Base-by-base conservation (phyloP, 805 yeast species). In the Komagataella phaffii region DNA sequence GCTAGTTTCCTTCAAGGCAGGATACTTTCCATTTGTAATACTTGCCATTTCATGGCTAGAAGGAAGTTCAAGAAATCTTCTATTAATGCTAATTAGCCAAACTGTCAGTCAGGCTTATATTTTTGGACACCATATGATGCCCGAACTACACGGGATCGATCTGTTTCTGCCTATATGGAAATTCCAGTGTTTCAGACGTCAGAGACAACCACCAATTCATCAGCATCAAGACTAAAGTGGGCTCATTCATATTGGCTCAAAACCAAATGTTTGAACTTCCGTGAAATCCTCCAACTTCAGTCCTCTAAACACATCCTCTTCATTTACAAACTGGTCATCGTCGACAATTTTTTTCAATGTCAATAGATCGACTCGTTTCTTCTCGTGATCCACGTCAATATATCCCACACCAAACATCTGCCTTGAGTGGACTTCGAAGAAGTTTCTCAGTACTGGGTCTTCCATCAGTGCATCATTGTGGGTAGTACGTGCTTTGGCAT, bases 161-260 rank as follows among this genome's bases (percentile, higher is more conserved):
- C 65, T 66, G 2, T 57, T 74, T 24, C 58, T 64, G n/a, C 77
- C 78, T 7, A 67, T 73, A 4, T 73, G 77, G 76, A 54, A 65
- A 48, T 68, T 64, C 68, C 44, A 50, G 18, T 50, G 40, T 19
- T 45, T 24, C 40, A 49, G 24, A 43, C 19, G 6, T 19, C 6
- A 7, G 14, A 50, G 36, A 43, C 18, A 14, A 17, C 17, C 21
- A 24, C 17, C 3, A 24, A 40, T 43, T 47, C 45, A 6, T 45
- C 47, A 46, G 12, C 47, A 49, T 48, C 18, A 24, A 46, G 45
- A 36, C 12, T 43, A n/a, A 36, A 12, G 40, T 30, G 14, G 40
- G 12, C 7, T 14, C 7, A 45, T 19, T 47, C 7, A 18, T 43
- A 17, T 49, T 44, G 14, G 14, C 18, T 14, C 18, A 12, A 43